These are phyloP conservation scores for Termitomyces sp. DNA, from an alignment of 768 basidiomycete species.

Conservation along the genomic window DNA sequence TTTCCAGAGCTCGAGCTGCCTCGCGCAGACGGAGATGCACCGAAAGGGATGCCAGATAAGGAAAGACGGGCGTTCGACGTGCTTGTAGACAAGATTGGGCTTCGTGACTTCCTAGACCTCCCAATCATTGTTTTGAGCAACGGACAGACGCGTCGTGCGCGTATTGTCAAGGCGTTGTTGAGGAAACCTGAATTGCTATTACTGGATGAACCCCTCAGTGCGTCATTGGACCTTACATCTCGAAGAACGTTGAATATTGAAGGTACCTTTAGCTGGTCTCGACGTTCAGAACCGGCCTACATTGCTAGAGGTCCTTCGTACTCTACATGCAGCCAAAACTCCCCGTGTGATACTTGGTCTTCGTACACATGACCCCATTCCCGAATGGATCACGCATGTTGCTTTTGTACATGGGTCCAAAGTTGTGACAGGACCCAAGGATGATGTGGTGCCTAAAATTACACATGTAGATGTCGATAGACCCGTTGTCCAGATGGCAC, in stretches of 20 bases:
- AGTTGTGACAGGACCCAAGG: conserved; percentile 50
- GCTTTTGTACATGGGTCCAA: conserved; percentile 47
- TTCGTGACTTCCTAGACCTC: conserved; percentile 68
- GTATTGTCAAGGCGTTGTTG: conserved; percentile 78
- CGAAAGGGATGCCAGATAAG: conserved; percentile 17
- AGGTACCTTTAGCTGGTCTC: conserved; percentile 60
- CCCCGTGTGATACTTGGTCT: conserved; percentile 37
- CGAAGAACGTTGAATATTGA: neutral
- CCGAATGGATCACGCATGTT: conserved; percentile 71
- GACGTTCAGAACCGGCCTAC: conserved; percentile 59
- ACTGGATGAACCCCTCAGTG: conserved; percentile 91
- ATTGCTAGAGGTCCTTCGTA: conserved; percentile 42
- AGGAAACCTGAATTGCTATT: conserved; percentile 69
- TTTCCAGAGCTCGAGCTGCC: conserved; percentile 20
- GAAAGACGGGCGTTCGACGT: conserved; percentile 42
- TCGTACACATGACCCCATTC: conserved; percentile 67
- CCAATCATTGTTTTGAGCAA: conserved; percentile 86
- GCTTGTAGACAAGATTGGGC: conserved; percentile 53
- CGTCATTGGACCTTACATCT: conserved; percentile 22
- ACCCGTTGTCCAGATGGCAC: neutral
- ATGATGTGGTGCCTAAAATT: conserved; percentile 32
- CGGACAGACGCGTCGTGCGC: conserved; percentile 85
- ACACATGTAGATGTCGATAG: neutral
- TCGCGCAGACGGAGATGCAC: conserved; percentile 14
- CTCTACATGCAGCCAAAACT: conserved; percentile 18